Percentiles rank a stretch among this genome's conserved stretches.
Conservation (phyloP, 306 rosid species). For the Aeschynomene evenia region DNA sequence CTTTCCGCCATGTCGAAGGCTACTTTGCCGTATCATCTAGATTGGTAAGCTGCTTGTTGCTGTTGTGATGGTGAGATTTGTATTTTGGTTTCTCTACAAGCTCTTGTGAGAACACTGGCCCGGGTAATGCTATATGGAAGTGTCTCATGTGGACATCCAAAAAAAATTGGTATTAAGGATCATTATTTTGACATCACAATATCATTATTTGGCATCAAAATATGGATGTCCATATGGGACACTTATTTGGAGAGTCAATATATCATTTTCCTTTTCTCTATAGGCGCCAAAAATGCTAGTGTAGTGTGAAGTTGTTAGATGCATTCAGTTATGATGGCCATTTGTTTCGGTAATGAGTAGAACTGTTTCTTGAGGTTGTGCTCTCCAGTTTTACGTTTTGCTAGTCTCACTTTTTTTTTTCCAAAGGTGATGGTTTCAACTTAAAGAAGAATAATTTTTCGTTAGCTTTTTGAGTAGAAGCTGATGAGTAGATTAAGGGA, state of each 20-base stretch:
- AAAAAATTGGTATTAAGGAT: too few species aligned
- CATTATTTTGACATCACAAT: too few species aligned
- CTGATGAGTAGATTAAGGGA: too few species aligned
- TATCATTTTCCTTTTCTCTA: background rate
- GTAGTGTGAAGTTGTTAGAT: background rate
- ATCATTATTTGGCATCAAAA: too few species aligned
- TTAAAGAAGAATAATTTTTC: too few species aligned
- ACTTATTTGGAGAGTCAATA: too few species aligned
- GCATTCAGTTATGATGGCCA: background rate
- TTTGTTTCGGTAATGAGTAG: background rate
- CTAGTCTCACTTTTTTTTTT: too few species aligned
- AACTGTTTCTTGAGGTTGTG: background rate
- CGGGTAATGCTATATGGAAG: too few species aligned
- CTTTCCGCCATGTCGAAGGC: constrained; percentile 49
- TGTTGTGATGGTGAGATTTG: background rate
- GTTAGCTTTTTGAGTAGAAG: too few species aligned
- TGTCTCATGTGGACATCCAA: too few species aligned
- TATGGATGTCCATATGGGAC: too few species aligned
- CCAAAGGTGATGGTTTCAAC: too few species aligned
- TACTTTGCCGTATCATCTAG: constrained; percentile 57
- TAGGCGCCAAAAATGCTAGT: background rate
- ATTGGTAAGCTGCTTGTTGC: constrained; percentile 51
- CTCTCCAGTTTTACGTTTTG: background rate
- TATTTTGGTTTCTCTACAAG: background rate
- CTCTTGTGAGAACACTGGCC: background rate